A percentile compares a stretch with the other conserved stretches of the same genome.
Evolutionary conservation across 1,284 basidiomycete species (phyloP).

Genomic region (Clitocybe nebularis): DNA sequence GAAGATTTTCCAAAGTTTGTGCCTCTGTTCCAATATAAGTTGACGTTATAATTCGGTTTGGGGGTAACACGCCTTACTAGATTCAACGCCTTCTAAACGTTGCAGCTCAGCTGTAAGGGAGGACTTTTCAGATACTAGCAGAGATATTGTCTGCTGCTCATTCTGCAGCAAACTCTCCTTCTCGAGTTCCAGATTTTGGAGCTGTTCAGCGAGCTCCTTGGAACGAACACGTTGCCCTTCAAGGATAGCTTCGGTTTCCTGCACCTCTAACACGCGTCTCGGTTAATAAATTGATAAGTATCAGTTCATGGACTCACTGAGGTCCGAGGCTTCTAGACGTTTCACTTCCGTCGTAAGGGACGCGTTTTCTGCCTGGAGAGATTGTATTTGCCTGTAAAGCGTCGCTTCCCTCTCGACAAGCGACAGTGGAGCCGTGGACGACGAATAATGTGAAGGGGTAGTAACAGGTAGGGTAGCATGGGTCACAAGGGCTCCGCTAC

Average conservation of each 20-base stretch:
- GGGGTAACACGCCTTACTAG: conserved; percentile 36
- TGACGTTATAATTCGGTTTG: conserved; percentile 6
- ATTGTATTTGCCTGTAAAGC: conserved; percentile 5
- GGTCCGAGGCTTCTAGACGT: conserved; percentile 18
- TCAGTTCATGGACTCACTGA: conserved; percentile 11
- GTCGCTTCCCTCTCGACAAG: conserved; percentile 9
- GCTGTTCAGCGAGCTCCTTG: conserved; percentile 29
- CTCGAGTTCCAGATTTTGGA: conserved; percentile 27
- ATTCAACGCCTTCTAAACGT: conserved; percentile 45
- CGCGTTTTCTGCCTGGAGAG: conserved; percentile 14
- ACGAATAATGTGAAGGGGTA: conserved; percentile 12
- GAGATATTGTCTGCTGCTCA: conserved; percentile 60
- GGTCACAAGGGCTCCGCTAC: conserved; percentile 6
- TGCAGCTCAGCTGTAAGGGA: conserved; percentile 52
- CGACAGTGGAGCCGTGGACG: conserved; percentile 17
- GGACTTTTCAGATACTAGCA: conserved; percentile 69
- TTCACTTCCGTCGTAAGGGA: conserved; percentile 17
- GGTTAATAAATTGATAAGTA: background rate
- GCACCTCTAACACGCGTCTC: conserved; percentile 11
- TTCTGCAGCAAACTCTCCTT: conserved; percentile 39
- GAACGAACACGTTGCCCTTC: conserved; percentile 21
- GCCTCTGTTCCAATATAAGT: conserved; percentile 34
- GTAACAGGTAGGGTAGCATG: conserved; percentile 10
- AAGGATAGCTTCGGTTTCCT: conserved; percentile 25
- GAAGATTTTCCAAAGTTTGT: conserved; percentile 37